Evolutionary conservation across 1,284 basidiomycete genomes (phyloP).

Genomic region (Ceratobasidium theobromae): DNA sequence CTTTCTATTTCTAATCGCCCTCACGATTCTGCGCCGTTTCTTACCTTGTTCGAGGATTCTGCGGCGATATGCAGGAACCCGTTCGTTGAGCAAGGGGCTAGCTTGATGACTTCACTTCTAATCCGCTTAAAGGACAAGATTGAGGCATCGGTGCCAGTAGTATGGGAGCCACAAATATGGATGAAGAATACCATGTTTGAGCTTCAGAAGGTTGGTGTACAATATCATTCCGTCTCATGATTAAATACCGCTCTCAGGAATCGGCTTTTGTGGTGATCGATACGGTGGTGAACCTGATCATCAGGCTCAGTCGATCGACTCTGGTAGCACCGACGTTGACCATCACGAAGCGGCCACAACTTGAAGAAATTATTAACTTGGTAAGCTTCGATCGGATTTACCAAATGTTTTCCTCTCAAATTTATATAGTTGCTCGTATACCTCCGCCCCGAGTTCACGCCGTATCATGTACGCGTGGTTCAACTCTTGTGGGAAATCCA

Average conservation of each 20-base stretch:
- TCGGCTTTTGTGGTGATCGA: constrained; percentile 70
- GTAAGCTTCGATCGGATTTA: constrained; percentile 42
- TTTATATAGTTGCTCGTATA: constrained; percentile 67
- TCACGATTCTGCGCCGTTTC: constrained; percentile 50
- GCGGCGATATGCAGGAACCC: constrained; percentile 53
- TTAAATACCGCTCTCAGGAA: constrained; percentile 46
- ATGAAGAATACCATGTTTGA: constrained; percentile 38
- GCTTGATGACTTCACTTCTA: constrained; percentile 54
- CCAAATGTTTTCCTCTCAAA: background rate
- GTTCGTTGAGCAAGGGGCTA: constrained; percentile 53
- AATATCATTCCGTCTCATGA: background rate
- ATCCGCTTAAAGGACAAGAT: constrained; percentile 46
- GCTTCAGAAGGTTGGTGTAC: constrained; percentile 39
- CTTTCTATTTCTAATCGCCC: constrained; percentile 5
- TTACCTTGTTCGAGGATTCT: constrained; percentile 58
- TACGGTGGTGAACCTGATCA: constrained; percentile 58
- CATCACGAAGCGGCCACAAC: constrained; percentile 56
- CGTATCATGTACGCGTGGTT: constrained; percentile 82
- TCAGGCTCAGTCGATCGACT: constrained; percentile 56
- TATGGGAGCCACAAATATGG: constrained; percentile 49
- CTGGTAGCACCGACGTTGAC: constrained; percentile 55
- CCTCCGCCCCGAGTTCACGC: constrained; percentile 63
- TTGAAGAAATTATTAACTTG: constrained; percentile 58
- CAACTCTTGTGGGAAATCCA: constrained; percentile 87
- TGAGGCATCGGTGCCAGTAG: constrained; percentile 44